Conservation (phyloP, 352 stramenopile species). For the Globisporangium echinulatum region DNA sequence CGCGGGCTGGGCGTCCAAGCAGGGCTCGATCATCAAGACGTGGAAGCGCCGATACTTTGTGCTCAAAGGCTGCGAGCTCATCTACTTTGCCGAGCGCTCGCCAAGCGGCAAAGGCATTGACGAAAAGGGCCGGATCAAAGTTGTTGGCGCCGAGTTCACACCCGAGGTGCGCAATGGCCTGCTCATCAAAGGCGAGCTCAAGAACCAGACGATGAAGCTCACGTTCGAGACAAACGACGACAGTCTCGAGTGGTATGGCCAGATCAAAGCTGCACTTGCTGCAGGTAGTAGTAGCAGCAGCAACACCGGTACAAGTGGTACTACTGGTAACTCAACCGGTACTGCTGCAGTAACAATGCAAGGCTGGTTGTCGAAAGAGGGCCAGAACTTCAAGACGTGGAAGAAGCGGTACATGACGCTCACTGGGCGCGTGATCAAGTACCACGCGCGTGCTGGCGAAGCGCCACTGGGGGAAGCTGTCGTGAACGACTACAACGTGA, state of each 20-base stretch:
- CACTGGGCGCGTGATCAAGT: conserved; percentile 49
- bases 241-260: conserved; percentile 51
- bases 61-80: conserved; percentile 64
- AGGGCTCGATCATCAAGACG: conserved; percentile 74
- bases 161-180: conserved; percentile 60
- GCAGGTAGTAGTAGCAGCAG: conserved; percentile 9
- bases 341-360: conserved; percentile 32
- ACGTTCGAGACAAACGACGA: conserved; percentile 62
- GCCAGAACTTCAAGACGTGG: conserved; percentile 86
- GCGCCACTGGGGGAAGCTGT: conserved; percentile 53
- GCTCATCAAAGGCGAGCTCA: conserved; percentile 50
- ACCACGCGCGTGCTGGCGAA: conserved; percentile 46
- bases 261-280: conserved; percentile 34
- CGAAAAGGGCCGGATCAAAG: conserved; percentile 63
- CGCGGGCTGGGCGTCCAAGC: conserved; percentile 71
- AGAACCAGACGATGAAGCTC: conserved; percentile 69
- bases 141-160: conserved; percentile 60
- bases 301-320: background rate
- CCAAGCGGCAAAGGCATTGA: conserved; percentile 67
- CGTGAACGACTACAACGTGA: conserved; percentile 73
- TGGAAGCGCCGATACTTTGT: conserved; percentile 86
- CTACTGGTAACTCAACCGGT: background rate
- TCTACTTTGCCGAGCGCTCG: conserved; percentile 70
- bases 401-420: conserved; percentile 81
- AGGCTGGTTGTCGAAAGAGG: conserved; percentile 78